phyloP scores from a whole-genome alignment of 75 land plant genomes.

The Ceratopteris richardii region DNA sequence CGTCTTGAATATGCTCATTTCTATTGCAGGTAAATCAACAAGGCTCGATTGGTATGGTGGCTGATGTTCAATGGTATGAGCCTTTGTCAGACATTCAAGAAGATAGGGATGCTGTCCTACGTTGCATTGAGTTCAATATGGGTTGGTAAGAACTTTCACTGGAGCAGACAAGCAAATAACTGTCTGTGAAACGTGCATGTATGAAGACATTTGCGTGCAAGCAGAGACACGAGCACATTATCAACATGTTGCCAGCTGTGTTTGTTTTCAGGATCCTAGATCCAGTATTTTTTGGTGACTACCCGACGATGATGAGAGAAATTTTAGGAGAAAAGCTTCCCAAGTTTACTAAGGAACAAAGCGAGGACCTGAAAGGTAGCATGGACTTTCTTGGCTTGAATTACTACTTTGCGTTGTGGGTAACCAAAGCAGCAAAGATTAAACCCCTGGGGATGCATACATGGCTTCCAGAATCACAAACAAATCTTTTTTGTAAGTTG shows the following conservation, averaged over 20 bases:
- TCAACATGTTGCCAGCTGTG: too few relatives aligned
- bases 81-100: slow-evolving; percentile 33
- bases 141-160: slow-evolving; percentile 58
- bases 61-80: slow-evolving; percentile 36
- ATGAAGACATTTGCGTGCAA: too few relatives aligned
- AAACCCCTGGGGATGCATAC: background rate
- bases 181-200: too few relatives aligned
- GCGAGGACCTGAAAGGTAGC: slow-evolving; percentile 28
- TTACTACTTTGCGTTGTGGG: slow-evolving; percentile 44
- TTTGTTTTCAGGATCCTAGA: slow-evolving; percentile 51
- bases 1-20: too few relatives aligned
- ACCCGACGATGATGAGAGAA: slow-evolving; percentile 66
- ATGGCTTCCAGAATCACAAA: background rate
- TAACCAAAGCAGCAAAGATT: background rate
- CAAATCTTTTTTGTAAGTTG: background rate
- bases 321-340: slow-evolving; percentile 59
- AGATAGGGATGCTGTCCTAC: slow-evolving; percentile 34
- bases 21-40: slow-evolving; percentile 48
- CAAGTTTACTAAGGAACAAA: slow-evolving; percentile 47
- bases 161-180: too few relatives aligned
- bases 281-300: slow-evolving; percentile 73
- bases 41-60: slow-evolving; percentile 50
- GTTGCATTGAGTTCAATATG: slow-evolving; percentile 32
- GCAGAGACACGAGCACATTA: too few relatives aligned
- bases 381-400: slow-evolving; percentile 75